Conservation (phyloP, 1,284 basidiomycete genomes). For the Rhodotorula sp. region DNA sequence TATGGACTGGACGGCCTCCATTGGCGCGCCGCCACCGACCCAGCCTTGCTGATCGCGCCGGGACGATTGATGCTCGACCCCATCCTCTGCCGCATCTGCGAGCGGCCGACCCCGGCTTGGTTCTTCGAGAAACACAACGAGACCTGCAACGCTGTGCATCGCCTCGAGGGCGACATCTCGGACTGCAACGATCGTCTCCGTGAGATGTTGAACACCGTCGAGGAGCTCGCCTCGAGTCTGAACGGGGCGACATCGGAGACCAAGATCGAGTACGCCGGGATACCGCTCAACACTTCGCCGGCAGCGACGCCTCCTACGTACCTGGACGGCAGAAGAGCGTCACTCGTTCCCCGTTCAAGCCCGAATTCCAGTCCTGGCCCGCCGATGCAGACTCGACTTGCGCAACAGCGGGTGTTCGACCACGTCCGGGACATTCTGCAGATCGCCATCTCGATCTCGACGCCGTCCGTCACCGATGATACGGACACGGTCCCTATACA, state of each 20-base stretch:
- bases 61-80: constrained; percentile 74
- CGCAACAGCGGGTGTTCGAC: constrained; percentile 71
- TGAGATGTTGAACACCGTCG: constrained; percentile 79
- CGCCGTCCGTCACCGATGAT: constrained; percentile 82
- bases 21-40: constrained; percentile 43
- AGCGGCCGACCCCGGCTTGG: constrained; percentile 94
- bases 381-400: constrained; percentile 72
- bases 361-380: constrained; percentile 51
- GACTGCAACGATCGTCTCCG: constrained; percentile 89
- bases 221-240: constrained; percentile 66
- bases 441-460: constrained; percentile 75
- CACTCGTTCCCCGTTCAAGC: neutral
- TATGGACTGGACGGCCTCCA: constrained; percentile 53
- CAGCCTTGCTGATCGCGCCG: constrained; percentile 56
- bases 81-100: constrained; percentile 98
- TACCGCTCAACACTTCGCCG: constrained; percentile 62
- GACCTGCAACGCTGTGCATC: constrained; percentile 94
- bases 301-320: constrained; percentile 36
- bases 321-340: constrained; percentile 22
- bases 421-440: constrained; percentile 80
- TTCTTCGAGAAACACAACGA: constrained; percentile 99
- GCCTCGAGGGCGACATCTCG: constrained; percentile 89
- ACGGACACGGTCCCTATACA: constrained; percentile 75
- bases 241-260: constrained; percentile 33
- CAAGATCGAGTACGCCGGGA: constrained; percentile 71